A percentile compares a stretch with the other conserved stretches of the same genome.
Conservation (phyloP, 805 yeast species). For the Saturnispora saitoi region DNA sequence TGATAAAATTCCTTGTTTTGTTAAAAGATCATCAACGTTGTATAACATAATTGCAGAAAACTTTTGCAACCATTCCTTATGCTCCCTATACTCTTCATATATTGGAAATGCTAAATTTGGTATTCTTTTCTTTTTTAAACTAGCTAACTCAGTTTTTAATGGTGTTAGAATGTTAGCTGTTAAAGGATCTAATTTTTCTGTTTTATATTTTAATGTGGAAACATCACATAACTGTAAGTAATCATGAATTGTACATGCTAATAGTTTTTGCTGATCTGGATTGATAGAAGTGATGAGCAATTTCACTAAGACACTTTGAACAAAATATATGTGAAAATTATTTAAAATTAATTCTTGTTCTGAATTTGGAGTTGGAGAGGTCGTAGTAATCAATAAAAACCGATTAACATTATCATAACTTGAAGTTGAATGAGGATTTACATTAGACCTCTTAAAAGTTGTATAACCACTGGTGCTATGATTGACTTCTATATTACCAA, state of each 20-base stretch:
- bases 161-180: constrained; percentile 72
- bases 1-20: constrained; percentile 34
- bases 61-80: constrained; percentile 63
- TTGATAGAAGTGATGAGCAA: constrained; percentile 86
- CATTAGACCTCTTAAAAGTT: background rate
- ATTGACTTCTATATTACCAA: constrained; percentile 61
- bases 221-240: constrained; percentile 54
- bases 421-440: background rate
- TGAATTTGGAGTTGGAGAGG: constrained; percentile 42
- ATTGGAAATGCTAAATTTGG: constrained; percentile 55
- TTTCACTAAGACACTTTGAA: constrained; percentile 66
- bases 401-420: constrained; percentile 12
- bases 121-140: constrained; percentile 42
- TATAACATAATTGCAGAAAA: constrained; percentile 51
- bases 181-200: constrained; percentile 45
- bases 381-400: constrained; percentile 19
- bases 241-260: constrained; percentile 87
- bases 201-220: constrained; percentile 16
- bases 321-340: constrained; percentile 52
- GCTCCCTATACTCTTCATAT: constrained; percentile 44
- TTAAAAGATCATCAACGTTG: constrained; percentile 1
- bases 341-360: constrained; percentile 57
- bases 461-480: background rate
- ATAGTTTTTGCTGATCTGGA: constrained; percentile 72
- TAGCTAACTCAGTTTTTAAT: constrained; percentile 47